phyloP scores from a whole-genome alignment of 768 basidiomycete genomes.

The Mycena leptocephala region DNA sequence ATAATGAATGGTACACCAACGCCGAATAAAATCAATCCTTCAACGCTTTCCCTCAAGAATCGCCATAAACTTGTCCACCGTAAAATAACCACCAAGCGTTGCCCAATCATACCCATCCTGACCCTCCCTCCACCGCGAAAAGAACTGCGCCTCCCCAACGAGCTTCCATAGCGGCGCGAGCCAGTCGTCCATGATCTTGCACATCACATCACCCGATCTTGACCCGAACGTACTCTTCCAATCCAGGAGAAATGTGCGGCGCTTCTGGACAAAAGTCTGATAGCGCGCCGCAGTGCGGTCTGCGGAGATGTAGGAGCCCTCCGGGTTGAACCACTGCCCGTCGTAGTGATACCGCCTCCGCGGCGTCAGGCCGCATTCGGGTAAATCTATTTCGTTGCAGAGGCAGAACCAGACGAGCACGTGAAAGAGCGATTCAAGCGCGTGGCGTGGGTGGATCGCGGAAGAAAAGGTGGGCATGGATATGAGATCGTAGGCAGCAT shows the following conservation, averaged over 20 bases:
- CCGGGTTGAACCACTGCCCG: not conserved
- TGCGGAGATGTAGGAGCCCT: not conserved
- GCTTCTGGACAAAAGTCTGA: not conserved
- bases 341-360: too few species aligned
- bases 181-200: not conserved
- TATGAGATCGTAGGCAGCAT: slow-evolving; percentile 1
- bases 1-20: too few species aligned
- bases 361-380: too few species aligned
- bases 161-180: slow-evolving; percentile 3
- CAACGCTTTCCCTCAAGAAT: not conserved
- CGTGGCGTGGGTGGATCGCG: not conserved
- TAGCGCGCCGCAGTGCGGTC: not conserved
- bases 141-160: too few species aligned
- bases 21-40: too few species aligned
- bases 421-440: slow-evolving; percentile 15
- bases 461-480: not conserved
- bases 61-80: not conserved
- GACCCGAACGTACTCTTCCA: not conserved
- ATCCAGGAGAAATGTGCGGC: not conserved
- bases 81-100: slow-evolving; percentile 7
- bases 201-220: not conserved
- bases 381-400: not conserved
- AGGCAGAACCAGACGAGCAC: slow-evolving; percentile 6
- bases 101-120: not conserved
- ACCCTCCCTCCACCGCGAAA: not conserved